These are phyloP conservation scores for Clavulina sp. DNA, from an alignment of 768 basidiomycete genomes.

Conservation along the genomic window DNA sequence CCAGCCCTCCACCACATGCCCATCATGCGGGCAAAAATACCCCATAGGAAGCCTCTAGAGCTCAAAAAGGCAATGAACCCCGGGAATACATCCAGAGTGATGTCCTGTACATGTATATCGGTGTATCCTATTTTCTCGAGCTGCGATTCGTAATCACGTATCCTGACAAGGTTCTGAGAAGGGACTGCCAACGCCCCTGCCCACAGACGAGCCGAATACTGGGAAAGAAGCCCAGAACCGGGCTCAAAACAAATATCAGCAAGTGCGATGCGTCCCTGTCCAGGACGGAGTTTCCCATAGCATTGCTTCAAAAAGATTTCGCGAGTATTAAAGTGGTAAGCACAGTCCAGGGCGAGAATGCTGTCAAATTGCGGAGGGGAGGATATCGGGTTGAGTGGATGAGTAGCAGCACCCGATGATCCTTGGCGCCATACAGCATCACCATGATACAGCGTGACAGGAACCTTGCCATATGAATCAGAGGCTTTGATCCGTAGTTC, in stretches of 20 bases:
- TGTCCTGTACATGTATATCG: slow-evolving; percentile 37
- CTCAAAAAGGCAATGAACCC: slow-evolving; percentile 35
- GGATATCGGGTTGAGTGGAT: slow-evolving; percentile 29
- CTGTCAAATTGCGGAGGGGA: slow-evolving; percentile 23
- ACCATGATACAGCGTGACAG: slow-evolving; percentile 27
- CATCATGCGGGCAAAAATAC: slow-evolving; percentile 21
- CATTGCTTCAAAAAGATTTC: slow-evolving; percentile 33
- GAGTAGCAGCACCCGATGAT: slow-evolving; percentile 15
- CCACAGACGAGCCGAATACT: slow-evolving; percentile 9
- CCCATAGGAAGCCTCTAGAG: slow-evolving; percentile 27
- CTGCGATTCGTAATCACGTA: slow-evolving; percentile 26
- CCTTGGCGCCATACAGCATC: slow-evolving; percentile 31
- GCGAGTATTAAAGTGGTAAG: slow-evolving; percentile 47
- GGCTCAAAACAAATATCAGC: slow-evolving; percentile 40
- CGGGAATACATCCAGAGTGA: slow-evolving; percentile 40
- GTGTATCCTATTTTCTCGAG: slow-evolving; percentile 35
- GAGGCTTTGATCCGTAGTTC: slow-evolving; percentile 18
- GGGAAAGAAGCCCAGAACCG: slow-evolving; percentile 5
- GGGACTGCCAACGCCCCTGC: slow-evolving; percentile 25
- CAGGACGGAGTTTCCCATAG: slow-evolving; percentile 27
- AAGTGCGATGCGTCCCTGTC: slow-evolving; percentile 34
- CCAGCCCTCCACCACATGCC: slow-evolving; percentile 8
- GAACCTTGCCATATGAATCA: slow-evolving; percentile 14
- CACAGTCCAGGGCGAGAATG: slow-evolving; percentile 48
- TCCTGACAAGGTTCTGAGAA: slow-evolving; percentile 30